Percentiles rank a stretch among this genome's conserved stretches.
Evolutionary conservation across 2,329 filamentous ascomycete genomes (phyloP).

Genomic region (Conoideocrella luteorostrata): DNA sequence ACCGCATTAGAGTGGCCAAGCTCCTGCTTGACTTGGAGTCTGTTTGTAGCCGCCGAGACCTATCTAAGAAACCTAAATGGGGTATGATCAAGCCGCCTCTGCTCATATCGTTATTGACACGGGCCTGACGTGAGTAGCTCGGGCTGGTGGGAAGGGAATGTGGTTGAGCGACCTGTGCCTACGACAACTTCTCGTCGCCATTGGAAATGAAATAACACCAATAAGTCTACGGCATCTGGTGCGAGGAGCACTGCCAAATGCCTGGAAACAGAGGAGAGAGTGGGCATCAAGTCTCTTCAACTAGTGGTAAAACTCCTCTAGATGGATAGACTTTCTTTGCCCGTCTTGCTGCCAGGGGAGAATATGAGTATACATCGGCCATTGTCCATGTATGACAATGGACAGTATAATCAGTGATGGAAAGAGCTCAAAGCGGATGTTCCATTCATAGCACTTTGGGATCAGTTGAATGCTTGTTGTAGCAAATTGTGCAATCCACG

Average conservation of each 20-base stretch:
- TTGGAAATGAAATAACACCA: too few species aligned
- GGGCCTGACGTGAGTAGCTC: background rate
- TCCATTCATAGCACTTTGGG: background rate
- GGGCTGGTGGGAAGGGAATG: background rate
- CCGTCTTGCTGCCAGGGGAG: too few species aligned
- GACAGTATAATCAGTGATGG: conserved; percentile 5
- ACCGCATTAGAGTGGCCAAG: background rate
- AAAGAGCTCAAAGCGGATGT: conserved; percentile 4
- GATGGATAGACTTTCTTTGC: too few species aligned
- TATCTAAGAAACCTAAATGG: background rate
- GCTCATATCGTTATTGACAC: background rate
- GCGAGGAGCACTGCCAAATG: too few species aligned
- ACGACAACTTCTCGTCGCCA: too few species aligned
- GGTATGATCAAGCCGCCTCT: background rate
- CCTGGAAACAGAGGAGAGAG: too few species aligned
- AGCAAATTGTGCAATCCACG: too few species aligned
- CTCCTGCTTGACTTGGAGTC: background rate
- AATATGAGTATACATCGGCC: too few species aligned
- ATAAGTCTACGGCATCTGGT: too few species aligned
- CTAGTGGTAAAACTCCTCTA: too few species aligned
- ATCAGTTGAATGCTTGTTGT: too few species aligned
- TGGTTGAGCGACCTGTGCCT: background rate
- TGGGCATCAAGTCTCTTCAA: too few species aligned
- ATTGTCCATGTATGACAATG: background rate
- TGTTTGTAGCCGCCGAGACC: background rate